These are phyloP conservation scores for Sedum album DNA, from an alignment of 164 flowering plant species.

Conservation along the genomic window DNA sequence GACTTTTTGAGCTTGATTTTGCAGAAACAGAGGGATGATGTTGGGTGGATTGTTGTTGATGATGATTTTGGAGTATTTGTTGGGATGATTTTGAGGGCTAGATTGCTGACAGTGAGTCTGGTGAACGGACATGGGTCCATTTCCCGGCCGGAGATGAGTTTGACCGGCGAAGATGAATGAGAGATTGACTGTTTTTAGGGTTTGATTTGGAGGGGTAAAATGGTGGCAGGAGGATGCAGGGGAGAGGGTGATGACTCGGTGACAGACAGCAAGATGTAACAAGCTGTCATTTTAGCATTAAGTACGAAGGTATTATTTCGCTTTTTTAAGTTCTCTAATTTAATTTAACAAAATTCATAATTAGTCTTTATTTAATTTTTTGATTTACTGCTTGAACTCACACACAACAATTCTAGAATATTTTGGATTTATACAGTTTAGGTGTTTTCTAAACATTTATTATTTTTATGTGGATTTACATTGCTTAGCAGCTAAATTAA, in stretches of 20 bases:
- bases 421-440: no score
- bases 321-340: no score
- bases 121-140: slow-evolving; percentile 91
- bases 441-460: no score
- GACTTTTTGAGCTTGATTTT: slow-evolving; percentile 47
- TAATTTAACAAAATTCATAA: no score
- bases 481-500: no score
- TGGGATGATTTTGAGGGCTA: slow-evolving; percentile 57
- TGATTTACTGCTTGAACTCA: no score
- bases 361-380: no score
- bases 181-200: not conserved
- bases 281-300: slow-evolving; percentile 6
- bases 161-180: no score
- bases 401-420: no score
- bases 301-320: no score
- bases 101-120: slow-evolving; percentile 51
- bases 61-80: slow-evolving; percentile 38
- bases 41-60: slow-evolving; percentile 42
- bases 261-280: not conserved
- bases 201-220: not conserved
- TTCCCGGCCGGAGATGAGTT: not conserved
- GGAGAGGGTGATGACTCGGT: not conserved
- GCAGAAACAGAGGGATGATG: slow-evolving; percentile 67
- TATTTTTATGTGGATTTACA: no score
- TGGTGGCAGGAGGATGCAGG: not conserved